phyloP scores from a whole-genome alignment of 495 filamentous ascomycete species.

The Talaromyces wortmannii region DNA sequence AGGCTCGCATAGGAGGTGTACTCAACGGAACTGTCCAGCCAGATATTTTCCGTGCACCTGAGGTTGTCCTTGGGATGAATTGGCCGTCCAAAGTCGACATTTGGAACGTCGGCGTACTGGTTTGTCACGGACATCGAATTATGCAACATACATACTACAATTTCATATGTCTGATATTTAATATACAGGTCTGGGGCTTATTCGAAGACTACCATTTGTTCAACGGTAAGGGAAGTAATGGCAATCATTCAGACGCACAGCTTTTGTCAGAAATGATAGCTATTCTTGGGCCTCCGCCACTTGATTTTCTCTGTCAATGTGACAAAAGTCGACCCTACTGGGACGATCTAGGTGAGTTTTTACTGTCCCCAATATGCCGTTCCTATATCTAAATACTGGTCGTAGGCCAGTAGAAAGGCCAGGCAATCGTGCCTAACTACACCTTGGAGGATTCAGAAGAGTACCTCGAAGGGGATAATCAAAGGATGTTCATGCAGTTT shows the following conservation, averaged over 20 bases:
- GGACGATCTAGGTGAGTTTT: constrained; percentile 11
- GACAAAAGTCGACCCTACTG: constrained; percentile 8
- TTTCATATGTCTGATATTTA: too few relatives aligned
- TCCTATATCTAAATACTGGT: too few relatives aligned
- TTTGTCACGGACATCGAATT: constrained; percentile 15
- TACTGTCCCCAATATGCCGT: background rate
- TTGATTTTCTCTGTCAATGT: constrained; percentile 11
- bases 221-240: constrained; percentile 9
- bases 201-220: constrained; percentile 19
- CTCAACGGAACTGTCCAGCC: constrained; percentile 18
- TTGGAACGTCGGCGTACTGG: constrained; percentile 35
- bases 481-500: constrained; percentile 20
- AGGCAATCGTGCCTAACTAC: constrained; percentile 10
- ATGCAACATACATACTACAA: too few relatives aligned
- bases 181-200: constrained; percentile 28
- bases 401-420: too few relatives aligned
- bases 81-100: constrained; percentile 32
- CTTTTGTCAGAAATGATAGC: constrained; percentile 19
- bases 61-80: constrained; percentile 24
- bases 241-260: constrained; percentile 10
- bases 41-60: constrained; percentile 29
- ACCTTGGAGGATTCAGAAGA: constrained; percentile 12
- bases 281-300: constrained; percentile 18
- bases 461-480: constrained; percentile 18
- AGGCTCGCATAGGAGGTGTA: constrained; percentile 17